Conservation (phyloP, 768 basidiomycete species). For the Boletus speciosus region DNA sequence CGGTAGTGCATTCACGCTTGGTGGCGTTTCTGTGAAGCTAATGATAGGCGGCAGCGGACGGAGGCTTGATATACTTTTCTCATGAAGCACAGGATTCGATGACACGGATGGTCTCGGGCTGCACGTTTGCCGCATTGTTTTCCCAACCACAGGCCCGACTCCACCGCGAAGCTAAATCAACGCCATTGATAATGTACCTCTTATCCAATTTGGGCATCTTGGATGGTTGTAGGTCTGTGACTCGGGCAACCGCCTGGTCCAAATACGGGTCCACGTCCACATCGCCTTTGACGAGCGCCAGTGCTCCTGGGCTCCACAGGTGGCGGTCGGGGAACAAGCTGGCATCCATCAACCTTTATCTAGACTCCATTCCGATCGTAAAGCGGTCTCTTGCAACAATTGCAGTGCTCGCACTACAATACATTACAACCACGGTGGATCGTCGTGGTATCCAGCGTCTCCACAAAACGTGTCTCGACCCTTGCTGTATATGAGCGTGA, state of each 20-base stretch:
- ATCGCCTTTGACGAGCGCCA: background rate
- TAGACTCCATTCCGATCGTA: constrained; percentile 7
- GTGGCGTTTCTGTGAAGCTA: constrained; percentile 12
- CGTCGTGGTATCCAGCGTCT: constrained; percentile 21
- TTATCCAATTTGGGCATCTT: background rate
- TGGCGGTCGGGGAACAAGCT: background rate
- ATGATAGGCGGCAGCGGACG: constrained; percentile 8
- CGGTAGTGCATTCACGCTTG: background rate
- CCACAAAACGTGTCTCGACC: constrained; percentile 24
- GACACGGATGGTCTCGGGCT: constrained; percentile 8
- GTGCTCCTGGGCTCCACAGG: background rate
- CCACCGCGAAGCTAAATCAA: constrained; percentile 17
- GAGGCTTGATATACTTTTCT: constrained; percentile 1
- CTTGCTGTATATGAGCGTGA: constrained; percentile 26
- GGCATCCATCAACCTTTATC: constrained; percentile 6
- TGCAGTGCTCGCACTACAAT: constrained; percentile 1
- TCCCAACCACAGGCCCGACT: constrained; percentile 11
- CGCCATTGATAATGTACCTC: constrained; percentile 13
- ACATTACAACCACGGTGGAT: constrained; percentile 20
- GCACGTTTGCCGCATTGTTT: constrained; percentile 26
- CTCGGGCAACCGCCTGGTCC: background rate
- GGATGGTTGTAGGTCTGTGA: constrained; percentile 1
- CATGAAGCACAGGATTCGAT: constrained; percentile 21
- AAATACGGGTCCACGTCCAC: background rate
- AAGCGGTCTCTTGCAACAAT: constrained; percentile 8